Base-by-base conservation (phyloP, 1,284 basidiomycete species). In the Paramarasmius palmivorus region DNA sequence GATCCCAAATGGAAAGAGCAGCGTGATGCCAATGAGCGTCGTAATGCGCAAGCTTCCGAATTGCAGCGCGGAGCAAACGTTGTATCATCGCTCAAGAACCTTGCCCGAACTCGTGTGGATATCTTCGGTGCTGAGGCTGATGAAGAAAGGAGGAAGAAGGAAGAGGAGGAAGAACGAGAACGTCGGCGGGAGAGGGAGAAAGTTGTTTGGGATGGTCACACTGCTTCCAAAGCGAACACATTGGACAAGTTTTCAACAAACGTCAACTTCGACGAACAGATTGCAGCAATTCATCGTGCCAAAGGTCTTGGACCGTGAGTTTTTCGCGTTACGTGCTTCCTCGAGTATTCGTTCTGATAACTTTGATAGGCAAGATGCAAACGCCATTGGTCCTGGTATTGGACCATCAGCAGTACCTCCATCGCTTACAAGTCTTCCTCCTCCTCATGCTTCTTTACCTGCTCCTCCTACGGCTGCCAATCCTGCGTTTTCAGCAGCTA, bases 1-100 rank as follows among this genome's bases (percentile, higher is more conserved):
- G 95, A 99, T 73, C 97, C 97, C 38, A 87, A 90, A 66, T 98
- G 95, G 95, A 97, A 97, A 70, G 93, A 94, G 56, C 93, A 96
- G 68, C 91, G 95, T 62, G 88, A 93, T 63, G 80, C 75, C 17
- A 75, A 94, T 63, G 95, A 98, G 67, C 81, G 87, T 46, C 90
- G 95, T 66, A 92, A 93, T 64, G 90, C 90, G 6, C 94, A 97
- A 68, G 86, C 93, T 7, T 92, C 90, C 39, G 90, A 96, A 66
- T 77, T 95, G 25, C 87, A 93, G 66, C 84, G 88, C 55, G 92
- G 94, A 60, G 93, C 95, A 22, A 93, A 98, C 68, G 92, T 98
- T 54, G 90, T 93, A 23, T 87, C 90, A 0, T 95, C 95, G 32
- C 86, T 98, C 63, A 90, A 88, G 67, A 91, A 92, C 59, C 86